Base-by-base conservation (phyloP, 2,329 filamentous ascomycete species). In the Penicillium crustosum region DNA sequence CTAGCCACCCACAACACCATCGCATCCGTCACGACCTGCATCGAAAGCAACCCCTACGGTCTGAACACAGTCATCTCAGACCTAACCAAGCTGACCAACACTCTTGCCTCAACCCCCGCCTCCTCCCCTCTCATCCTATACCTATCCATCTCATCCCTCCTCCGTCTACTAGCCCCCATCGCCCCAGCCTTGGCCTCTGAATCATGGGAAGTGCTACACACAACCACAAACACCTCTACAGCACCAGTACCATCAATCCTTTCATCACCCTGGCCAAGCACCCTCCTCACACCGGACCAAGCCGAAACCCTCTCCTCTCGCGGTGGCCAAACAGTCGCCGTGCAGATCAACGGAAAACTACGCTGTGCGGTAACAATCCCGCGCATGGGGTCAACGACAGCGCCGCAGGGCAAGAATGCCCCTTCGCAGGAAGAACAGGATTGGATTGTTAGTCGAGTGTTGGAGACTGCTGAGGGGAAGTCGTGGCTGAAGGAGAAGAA, bases 51-150 rank as follows among this genome's bases (percentile, higher is more conserved):
- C 57, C 86, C 91, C 1, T 89, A 92, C 70, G 82, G 89, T 0
- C 81, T 96, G 53, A 96, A 96, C 76, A 95, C 91, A 0, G 82
- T 90, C 9, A 83, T 96, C 19, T 94, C 90, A 2, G 89, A 93
- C 68, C 80, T 96, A 15, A 96, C 91, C 82, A 86, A 84, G 42
- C 80, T 96, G 17, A 93, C 90, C 4, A 96, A 96, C 71, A 74
- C 79, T 0, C 76, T 92, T 15, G 72, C 81, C 33, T 81, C 81
- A 4, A 75, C 80, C 15, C 62, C 73, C 0, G 59, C 74, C 2
- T 75, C 74, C 3, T 77, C 77, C 6, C 77, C 79, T 38, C 66
- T 70, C 4, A 50, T 74, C 5, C 63, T 69, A 33, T 77, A 77
- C 49, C 64, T 67, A 68, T 89, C 63, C 78, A 76, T 69, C 74